Evolutionary conservation across 1,139 yeast species (phyloP).

Genomic region (Kodamaea ohmeri): DNA sequence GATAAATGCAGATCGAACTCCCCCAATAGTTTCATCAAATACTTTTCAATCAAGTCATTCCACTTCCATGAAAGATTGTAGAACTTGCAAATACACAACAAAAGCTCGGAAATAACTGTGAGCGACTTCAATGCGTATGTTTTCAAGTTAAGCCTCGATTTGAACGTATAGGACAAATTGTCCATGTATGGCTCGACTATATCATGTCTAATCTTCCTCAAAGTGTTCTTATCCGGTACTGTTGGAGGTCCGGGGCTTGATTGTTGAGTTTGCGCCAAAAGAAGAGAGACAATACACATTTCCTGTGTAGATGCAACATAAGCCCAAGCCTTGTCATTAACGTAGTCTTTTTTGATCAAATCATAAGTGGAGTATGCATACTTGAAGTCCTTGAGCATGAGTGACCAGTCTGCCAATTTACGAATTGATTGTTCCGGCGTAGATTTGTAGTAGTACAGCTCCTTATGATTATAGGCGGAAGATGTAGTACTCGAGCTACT

Average conservation of each 20-base stretch:
- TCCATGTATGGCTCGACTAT: slow-evolving; percentile 67
- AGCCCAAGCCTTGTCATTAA: slow-evolving; percentile 77
- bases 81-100: slow-evolving; percentile 46
- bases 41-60: slow-evolving; percentile 45
- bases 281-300: slow-evolving; percentile 72
- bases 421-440: slow-evolving; percentile 76
- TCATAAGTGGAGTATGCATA: slow-evolving; percentile 86
- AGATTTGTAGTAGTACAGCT: slow-evolving; percentile 54
- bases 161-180: slow-evolving; percentile 49
- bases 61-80: slow-evolving; percentile 48
- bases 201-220: slow-evolving; percentile 59
- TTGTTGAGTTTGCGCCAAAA: slow-evolving; percentile 61
- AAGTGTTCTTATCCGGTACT: slow-evolving; percentile 47
- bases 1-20: slow-evolving; percentile 40
- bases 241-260: slow-evolving; percentile 14
- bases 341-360: slow-evolving; percentile 72
- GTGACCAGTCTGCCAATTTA: slow-evolving; percentile 87
- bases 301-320: slow-evolving; percentile 86
- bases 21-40: slow-evolving; percentile 40
- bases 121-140: slow-evolving; percentile 55
- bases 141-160: slow-evolving; percentile 62
- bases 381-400: slow-evolving; percentile 84
- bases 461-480: slow-evolving; percentile 37
- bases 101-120: slow-evolving; percentile 46
- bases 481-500: slow-evolving; percentile 8